These are phyloP conservation scores for Trametes villosa DNA, from an alignment of 768 basidiomycete species.

Conservation along the genomic window DNA sequence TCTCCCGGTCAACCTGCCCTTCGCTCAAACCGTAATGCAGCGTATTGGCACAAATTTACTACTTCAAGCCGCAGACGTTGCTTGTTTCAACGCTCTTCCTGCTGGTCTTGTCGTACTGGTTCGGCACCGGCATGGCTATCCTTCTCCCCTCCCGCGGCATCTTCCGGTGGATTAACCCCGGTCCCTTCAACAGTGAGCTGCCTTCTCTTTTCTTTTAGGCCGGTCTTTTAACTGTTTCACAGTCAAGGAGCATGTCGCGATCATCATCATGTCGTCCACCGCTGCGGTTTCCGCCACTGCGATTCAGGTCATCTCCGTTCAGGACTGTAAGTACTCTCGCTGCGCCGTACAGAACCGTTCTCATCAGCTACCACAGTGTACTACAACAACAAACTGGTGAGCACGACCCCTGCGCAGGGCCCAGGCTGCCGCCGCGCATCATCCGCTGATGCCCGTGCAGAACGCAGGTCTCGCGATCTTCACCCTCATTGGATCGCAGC, in stretches of 20 bases:
- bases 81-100: conserved; percentile 54
- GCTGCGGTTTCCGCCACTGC: conserved; percentile 38
- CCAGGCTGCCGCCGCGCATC: no score
- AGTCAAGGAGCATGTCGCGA: conserved; percentile 43
- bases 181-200: conserved; percentile 42
- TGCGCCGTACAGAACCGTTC: not conserved
- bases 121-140: conserved; percentile 48
- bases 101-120: conserved; percentile 55
- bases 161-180: conserved; percentile 42
- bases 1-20: not conserved
- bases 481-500: conserved; percentile 41
- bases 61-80: conserved; percentile 53
- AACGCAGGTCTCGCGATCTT: conserved; percentile 39
- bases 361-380: conserved; percentile 28
- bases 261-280: conserved; percentile 42
- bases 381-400: conserved; percentile 44
- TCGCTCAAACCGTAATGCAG: conserved; percentile 11
- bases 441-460: not conserved
- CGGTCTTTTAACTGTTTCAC: not conserved
- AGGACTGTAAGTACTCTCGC: conserved; percentile 31
- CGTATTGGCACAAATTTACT: conserved; percentile 39
- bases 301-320: conserved; percentile 40
- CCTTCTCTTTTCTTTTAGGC: not conserved
- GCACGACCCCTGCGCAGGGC: not conserved
- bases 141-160: conserved; percentile 35